Evolutionary conservation across 225 moss, liverwort and hornwort species (phyloP).

Genomic region (Sphagnum tenellum): DNA sequence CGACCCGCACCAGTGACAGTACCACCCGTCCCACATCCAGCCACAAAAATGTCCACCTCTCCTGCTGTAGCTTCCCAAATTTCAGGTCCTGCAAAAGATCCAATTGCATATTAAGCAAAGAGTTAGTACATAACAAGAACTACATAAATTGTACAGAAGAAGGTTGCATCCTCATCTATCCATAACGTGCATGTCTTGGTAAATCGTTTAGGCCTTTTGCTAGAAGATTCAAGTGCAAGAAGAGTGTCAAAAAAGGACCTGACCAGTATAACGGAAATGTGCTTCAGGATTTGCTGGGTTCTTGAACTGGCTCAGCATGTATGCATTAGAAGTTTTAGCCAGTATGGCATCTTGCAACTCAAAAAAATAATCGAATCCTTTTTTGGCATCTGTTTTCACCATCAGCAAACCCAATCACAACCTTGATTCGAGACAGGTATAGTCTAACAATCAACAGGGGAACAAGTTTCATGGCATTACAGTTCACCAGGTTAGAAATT

Average conservation of each 20-base stretch:
- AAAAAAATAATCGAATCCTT: constrained; percentile 32
- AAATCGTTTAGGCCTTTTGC: too few relatives aligned
- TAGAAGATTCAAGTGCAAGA: too few relatives aligned
- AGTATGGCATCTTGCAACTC: constrained; percentile 46
- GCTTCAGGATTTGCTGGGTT: constrained; percentile 56
- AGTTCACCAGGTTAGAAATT: too few relatives aligned
- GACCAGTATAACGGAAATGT: constrained; percentile 71
- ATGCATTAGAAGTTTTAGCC: constrained; percentile 56
- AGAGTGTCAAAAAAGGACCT: not conserved
- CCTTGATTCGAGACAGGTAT: not conserved
- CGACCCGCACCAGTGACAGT: constrained; percentile 59
- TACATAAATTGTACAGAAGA: too few relatives aligned
- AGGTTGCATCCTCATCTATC: too few relatives aligned
- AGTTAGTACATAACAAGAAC: too few relatives aligned
- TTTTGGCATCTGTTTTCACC: constrained; percentile 29
- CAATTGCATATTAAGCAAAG: too few relatives aligned
- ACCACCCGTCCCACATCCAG: constrained; percentile 63
- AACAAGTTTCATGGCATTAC: not conserved
- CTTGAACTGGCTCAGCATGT: constrained; percentile 61
- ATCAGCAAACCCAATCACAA: constrained; percentile 7
- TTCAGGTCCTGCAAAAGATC: constrained; percentile 74
- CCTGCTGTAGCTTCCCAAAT: constrained; percentile 80
- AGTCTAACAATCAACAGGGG: not conserved
- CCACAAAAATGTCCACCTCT: constrained; percentile 72
- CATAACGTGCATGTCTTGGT: too few relatives aligned